Percentiles rank a stretch among this genome's conserved stretches.
These are phyloP conservation scores for Solanum pimpinellifolium DNA, from an alignment of 257 asterid species.

Conservation along the genomic window DNA sequence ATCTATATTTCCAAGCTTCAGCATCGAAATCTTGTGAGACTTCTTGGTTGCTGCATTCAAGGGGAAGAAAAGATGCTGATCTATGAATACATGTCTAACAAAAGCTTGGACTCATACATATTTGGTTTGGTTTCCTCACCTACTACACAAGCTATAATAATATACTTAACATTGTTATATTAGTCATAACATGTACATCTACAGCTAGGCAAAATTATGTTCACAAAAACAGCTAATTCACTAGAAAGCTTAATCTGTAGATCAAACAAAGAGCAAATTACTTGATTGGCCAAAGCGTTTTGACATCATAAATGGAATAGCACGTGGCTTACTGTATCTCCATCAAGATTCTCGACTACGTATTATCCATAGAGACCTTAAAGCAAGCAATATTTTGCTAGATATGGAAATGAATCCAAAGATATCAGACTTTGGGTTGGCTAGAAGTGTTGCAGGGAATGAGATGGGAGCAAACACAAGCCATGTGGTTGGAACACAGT, in stretches of 20 bases:
- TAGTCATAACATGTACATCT: neutral
- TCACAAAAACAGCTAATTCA: neutral
- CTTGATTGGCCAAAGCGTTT: constrained; percentile 21
- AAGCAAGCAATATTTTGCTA: constrained; percentile 21
- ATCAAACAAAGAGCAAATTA: constrained; percentile 4
- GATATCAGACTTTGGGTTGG: constrained; percentile 24
- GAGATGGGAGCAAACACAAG: constrained; percentile 27
- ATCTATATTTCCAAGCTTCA: constrained; percentile 16
- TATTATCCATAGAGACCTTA: constrained; percentile 21
- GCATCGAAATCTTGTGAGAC: constrained; percentile 7
- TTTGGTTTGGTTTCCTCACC: neutral
- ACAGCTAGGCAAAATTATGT: neutral
- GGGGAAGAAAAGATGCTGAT: constrained; percentile 1
- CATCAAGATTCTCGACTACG: constrained; percentile 27
- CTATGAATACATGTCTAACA: constrained; percentile 3
- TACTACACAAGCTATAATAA: neutral
- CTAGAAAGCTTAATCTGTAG: neutral
- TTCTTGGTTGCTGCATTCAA: constrained; percentile 1
- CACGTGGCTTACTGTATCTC: constrained; percentile 24
- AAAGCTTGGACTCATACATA: constrained; percentile 1
- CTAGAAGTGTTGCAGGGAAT: constrained; percentile 18
- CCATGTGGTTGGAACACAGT: constrained; percentile 26
- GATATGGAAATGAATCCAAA: constrained; percentile 24
- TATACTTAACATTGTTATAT: neutral
- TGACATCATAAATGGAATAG: constrained; percentile 20